These are phyloP conservation scores for Penicillium frequentans DNA, from an alignment of 2,329 filamentous ascomycete species.

Conservation along the genomic window DNA sequence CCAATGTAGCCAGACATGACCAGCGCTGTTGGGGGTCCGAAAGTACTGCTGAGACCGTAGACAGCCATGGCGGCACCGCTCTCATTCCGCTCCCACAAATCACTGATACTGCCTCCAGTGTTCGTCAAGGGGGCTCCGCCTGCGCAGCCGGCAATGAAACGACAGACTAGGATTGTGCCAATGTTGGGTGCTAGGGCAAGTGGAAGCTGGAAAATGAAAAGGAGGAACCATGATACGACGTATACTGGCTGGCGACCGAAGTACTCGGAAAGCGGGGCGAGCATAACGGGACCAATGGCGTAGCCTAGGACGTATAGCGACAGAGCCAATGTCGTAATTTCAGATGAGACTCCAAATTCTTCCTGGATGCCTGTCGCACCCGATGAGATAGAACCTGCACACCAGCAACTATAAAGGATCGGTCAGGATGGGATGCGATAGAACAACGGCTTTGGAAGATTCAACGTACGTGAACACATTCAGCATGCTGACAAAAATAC, in stretches of 20 bases:
- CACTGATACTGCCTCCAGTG: slow-evolving; percentile 31
- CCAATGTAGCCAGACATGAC: slow-evolving; percentile 38
- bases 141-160: slow-evolving; percentile 29
- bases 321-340: slow-evolving; percentile 33
- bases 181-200: slow-evolving; percentile 30
- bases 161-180: slow-evolving; percentile 30
- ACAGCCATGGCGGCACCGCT: slow-evolving; percentile 36
- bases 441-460: neutral
- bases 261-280: slow-evolving; percentile 37
- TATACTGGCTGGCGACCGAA: slow-evolving; percentile 38
- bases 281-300: slow-evolving; percentile 29
- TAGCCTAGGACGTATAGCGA: slow-evolving; percentile 33
- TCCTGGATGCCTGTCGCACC: slow-evolving; percentile 25
- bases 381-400: slow-evolving; percentile 29
- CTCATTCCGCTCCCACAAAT: slow-evolving; percentile 33
- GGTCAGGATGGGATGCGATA: neutral
- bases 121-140: slow-evolving; percentile 37
- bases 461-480: slow-evolving; percentile 29
- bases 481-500: slow-evolving; percentile 39
- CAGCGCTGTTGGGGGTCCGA: slow-evolving; percentile 36
- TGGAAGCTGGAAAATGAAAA: slow-evolving; percentile 33
- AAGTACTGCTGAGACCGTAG: slow-evolving; percentile 37
- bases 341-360: slow-evolving; percentile 29
- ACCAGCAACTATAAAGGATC: slow-evolving; percentile 15
- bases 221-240: slow-evolving; percentile 30